Conservation (phyloP, 1,139 yeast species). For the Waltiozyma sp. region DNA sequence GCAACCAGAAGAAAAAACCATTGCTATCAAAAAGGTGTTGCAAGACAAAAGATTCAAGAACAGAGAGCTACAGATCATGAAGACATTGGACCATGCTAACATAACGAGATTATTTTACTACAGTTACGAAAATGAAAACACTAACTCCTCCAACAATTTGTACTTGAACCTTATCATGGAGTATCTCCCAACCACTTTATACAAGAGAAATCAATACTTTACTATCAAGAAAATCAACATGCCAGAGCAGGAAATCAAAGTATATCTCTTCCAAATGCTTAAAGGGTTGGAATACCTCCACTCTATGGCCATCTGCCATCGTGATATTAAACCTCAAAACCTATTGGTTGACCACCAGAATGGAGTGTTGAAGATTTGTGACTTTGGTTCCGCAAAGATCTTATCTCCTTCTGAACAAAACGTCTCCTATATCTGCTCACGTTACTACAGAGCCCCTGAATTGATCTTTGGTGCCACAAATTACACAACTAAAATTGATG, state of each 20-base stretch:
- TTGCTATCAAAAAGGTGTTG: slow-evolving; percentile 88
- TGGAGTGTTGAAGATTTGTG: slow-evolving; percentile 84
- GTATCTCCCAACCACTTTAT: slow-evolving; percentile 88
- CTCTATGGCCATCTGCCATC: slow-evolving; percentile 80
- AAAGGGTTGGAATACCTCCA: slow-evolving; percentile 90
- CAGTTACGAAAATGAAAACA: slow-evolving; percentile 60
- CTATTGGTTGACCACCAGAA: slow-evolving; percentile 76
- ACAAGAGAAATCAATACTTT: slow-evolving; percentile 81
- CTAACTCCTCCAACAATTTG: slow-evolving; percentile 54
- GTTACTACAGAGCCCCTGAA: slow-evolving; percentile 94
- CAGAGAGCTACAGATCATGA: slow-evolving; percentile 94
- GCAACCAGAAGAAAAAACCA: slow-evolving; percentile 60
- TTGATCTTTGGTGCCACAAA: slow-evolving; percentile 84
- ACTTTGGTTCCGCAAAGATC: slow-evolving; percentile 96
- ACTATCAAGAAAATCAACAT: slow-evolving; percentile 60
- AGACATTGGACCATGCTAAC: slow-evolving; percentile 69
- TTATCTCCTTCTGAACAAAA: slow-evolving; percentile 85
- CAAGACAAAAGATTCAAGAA: slow-evolving; percentile 95
- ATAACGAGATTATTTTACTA: slow-evolving; percentile 82
- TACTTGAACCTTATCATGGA: slow-evolving; percentile 84
- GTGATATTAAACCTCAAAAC: slow-evolving; percentile 96
- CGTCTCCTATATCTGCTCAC: slow-evolving; percentile 90
- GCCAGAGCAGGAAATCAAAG: slow-evolving; percentile 85
- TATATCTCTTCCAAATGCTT: slow-evolving; percentile 84
- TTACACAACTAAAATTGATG: slow-evolving; percentile 92